Evolutionary conservation across 1,284 basidiomycete genomes (phyloP), one percentile per base, ranked within the genome.

Genomic region (Apiotrichum porosum): DNA sequence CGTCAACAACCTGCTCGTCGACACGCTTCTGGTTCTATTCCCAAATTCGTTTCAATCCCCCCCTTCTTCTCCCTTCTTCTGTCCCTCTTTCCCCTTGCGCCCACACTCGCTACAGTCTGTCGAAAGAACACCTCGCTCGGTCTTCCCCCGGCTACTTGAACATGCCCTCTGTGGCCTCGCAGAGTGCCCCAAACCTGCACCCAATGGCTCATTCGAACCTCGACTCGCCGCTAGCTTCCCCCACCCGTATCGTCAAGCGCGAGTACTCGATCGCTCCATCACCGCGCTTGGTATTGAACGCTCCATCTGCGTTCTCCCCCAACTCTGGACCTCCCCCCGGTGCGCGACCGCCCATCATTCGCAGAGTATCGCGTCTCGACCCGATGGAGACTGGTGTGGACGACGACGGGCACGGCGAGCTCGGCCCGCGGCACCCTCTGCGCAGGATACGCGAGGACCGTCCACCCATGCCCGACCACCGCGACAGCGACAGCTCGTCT

Each of bases 391-490:
- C 58, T 15, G 45, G 44, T 6, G 65, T 66, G 14, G 62, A 62
- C 4, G 65, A 62, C 4, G 65, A 67, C 6, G 58, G 54, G 3
- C 62, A 69, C 37, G 68, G 58, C 5, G 66, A 66, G 24, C 57
- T 67, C 4, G 64, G 65, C n/a, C 40, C 56, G 17, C 52, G 62
- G 33, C 69, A 69, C 55, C 65, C 66, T 21, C 57, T 68, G 14
- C 47, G 67, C 18, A 49, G 62, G 24, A 58, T 67, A 28, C 57
- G 57, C 19, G 67, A 71, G 39, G 66, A 68, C 42, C 45, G 36
- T 13, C 28, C 24, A 14, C 52, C 46, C 9, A 52, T 56, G 21
- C 40, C 28, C 34, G 39, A 14, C 42, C 33, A 18, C 45, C 40
- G 36, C 19, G 51, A 53, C n/a, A 33, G 36, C 26, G 12, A 28